Conservation (phyloP, 306 rosid genomes). For the Oemleria cerasiformis region DNA sequence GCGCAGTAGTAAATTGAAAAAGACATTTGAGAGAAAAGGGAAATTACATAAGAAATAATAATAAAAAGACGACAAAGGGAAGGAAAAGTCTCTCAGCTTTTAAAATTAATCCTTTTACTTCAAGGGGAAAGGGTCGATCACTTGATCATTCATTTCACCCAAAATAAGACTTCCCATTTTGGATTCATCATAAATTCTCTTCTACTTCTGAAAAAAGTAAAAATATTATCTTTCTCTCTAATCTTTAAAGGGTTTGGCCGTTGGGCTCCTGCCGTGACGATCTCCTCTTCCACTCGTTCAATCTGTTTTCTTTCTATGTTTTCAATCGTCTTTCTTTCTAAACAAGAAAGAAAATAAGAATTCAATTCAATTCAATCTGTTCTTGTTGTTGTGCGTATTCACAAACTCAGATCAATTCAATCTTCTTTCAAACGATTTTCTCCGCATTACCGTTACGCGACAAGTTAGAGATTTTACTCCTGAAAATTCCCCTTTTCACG, state of each 20-base stretch:
- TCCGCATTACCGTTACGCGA: background rate
- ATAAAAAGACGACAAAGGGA: background rate
- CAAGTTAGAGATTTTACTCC: background rate
- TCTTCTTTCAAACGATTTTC: background rate
- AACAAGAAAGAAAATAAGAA: background rate
- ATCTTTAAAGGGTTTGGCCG: background rate
- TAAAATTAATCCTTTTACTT: background rate
- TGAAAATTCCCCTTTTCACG: background rate
- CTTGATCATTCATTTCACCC: background rate
- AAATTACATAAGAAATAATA: background rate
- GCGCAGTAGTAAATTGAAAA: conserved; percentile 7
- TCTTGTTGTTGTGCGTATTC: background rate
- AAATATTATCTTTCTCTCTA: background rate
- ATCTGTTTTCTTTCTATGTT: background rate
- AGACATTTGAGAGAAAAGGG: background rate
- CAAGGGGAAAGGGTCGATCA: background rate
- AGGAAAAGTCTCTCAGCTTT: conserved; percentile 11
- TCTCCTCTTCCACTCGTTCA: background rate
- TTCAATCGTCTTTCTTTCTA: background rate
- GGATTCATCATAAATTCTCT: background rate
- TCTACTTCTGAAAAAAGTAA: background rate
- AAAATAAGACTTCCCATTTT: background rate
- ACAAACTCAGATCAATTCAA: background rate
- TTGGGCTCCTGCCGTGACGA: background rate
- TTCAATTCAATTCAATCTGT: background rate